These are phyloP conservation scores for Lolium perenne DNA, from an alignment of 176 grass and related monocot species.

Conservation along the genomic window DNA sequence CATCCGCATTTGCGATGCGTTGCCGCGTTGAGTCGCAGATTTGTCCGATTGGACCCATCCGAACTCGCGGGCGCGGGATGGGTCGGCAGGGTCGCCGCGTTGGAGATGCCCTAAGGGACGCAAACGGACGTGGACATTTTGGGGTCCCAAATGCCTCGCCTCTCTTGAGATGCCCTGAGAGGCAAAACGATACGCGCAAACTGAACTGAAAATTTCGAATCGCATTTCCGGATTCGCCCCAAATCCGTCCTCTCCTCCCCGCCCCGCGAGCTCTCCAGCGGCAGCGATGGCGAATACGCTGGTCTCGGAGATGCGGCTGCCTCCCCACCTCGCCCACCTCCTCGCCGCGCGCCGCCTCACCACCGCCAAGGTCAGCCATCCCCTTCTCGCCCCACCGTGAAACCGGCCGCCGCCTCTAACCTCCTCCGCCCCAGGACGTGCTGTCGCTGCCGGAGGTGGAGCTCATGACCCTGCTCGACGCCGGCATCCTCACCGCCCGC, in stretches of 20 bases:
- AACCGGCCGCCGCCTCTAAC: neutral
- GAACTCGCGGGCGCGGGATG: no score
- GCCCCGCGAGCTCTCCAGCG: neutral
- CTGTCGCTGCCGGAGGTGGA: constrained; percentile 90
- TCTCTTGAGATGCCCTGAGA: no score
- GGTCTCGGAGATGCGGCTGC: constrained; percentile 75
- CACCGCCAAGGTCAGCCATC: constrained; percentile 68
- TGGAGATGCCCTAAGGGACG: no score
- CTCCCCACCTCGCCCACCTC: constrained; percentile 64
- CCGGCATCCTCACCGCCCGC: constrained; percentile 54
- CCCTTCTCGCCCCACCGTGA: neutral
- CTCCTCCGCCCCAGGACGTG: constrained; percentile 58
- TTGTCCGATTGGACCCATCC: no score
- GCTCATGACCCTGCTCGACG: constrained; percentile 73
- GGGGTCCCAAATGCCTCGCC: no score
- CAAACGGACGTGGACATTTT: no score
- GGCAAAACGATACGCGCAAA: no score
- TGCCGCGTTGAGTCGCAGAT: no score
- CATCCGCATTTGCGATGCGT: no score
- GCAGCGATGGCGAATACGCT: constrained; percentile 82
- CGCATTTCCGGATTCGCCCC: neutral
- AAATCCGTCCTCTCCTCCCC: neutral
- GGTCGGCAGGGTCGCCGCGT: no score
- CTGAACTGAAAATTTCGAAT: neutral
- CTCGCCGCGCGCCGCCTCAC: constrained; percentile 82